Evolutionary conservation across 192 early-diverging fungal species (phyloP).

Genomic region (Gonapodya prolifera): DNA sequence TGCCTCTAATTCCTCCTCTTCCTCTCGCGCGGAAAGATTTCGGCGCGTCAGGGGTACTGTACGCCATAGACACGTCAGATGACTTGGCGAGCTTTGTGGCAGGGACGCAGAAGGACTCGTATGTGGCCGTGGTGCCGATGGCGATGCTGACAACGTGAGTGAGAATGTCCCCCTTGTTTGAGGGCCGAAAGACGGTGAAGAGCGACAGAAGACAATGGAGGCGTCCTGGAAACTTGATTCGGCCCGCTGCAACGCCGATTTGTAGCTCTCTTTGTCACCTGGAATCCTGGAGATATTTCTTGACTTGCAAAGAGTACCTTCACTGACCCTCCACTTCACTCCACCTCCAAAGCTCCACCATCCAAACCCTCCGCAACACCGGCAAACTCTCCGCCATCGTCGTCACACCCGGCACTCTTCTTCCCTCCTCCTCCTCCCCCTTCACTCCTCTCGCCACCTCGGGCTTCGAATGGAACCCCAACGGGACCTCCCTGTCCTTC

Average conservation of each 20-base stretch:
- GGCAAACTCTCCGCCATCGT: constrained; percentile 45
- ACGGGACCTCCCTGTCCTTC: constrained; percentile 48
- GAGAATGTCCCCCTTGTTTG: too few relatives aligned
- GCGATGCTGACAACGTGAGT: too few relatives aligned
- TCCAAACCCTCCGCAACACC: constrained; percentile 25
- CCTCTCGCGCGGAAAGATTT: too few relatives aligned
- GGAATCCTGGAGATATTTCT: background rate
- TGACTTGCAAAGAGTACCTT: background rate
- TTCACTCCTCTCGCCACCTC: constrained; percentile 53
- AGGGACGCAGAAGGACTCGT: too few relatives aligned
- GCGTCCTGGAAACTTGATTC: too few relatives aligned
- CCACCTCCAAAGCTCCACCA: constrained; percentile 23
- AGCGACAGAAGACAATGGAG: too few relatives aligned
- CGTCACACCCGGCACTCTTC: constrained; percentile 32
- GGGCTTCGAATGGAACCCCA: constrained; percentile 45
- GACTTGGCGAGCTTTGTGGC: background rate
- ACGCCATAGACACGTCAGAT: background rate
- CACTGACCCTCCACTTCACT: background rate
- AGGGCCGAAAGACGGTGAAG: too few relatives aligned
- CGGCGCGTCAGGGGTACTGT: background rate
- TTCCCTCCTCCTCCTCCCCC: constrained; percentile 52
- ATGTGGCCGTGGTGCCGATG: too few relatives aligned
- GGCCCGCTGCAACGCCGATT: too few relatives aligned
- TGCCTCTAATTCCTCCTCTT: too few relatives aligned
- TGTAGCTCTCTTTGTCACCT: too few relatives aligned